Evolutionary conservation across 495 filamentous ascomycete species (phyloP).

Genomic region (Pyrenopolyporus hunteri): DNA sequence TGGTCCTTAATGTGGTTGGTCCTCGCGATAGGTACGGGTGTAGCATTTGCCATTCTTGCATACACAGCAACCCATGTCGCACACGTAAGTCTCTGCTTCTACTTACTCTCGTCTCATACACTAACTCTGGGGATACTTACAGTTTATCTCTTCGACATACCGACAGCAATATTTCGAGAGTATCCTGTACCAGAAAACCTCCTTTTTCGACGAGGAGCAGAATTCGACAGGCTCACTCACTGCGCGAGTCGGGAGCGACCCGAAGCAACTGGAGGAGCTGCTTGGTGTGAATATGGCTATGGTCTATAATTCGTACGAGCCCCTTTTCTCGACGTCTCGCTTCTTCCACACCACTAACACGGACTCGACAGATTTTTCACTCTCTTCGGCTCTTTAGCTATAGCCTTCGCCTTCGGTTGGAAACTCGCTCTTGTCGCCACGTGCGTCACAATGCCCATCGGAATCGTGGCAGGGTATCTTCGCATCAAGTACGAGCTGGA

Average conservation of each 20-base stretch:
- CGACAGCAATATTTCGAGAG: conserved; percentile 64
- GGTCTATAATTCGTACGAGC: conserved; percentile 51
- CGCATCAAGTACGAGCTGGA: conserved; percentile 61
- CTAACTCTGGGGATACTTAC: conserved; percentile 20
- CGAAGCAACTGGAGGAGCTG: conserved; percentile 67
- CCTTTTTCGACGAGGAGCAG: conserved; percentile 68
- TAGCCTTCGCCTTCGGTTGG: conserved; percentile 64
- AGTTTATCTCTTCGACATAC: conserved; percentile 55
- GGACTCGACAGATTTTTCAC: conserved; percentile 46
- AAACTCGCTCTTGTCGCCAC: conserved; percentile 59
- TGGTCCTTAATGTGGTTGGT: conserved; percentile 58
- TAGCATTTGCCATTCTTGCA: conserved; percentile 48
- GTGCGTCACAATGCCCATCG: conserved; percentile 57
- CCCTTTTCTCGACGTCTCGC: neutral
- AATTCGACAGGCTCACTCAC: conserved; percentile 69
- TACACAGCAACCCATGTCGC: conserved; percentile 46
- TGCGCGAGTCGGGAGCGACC: conserved; percentile 62
- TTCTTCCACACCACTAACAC: neutral
- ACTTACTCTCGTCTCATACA: conserved; percentile 17
- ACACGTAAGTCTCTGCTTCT: conserved; percentile 28
- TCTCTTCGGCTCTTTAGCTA: conserved; percentile 53
- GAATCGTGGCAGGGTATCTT: conserved; percentile 56
- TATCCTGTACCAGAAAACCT: conserved; percentile 61
- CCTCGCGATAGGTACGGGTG: conserved; percentile 48
- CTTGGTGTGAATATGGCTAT: conserved; percentile 62